These are phyloP conservation scores for Aspergillus jensenii DNA, from an alignment of 2,329 filamentous ascomycete species.

Conservation along the genomic window DNA sequence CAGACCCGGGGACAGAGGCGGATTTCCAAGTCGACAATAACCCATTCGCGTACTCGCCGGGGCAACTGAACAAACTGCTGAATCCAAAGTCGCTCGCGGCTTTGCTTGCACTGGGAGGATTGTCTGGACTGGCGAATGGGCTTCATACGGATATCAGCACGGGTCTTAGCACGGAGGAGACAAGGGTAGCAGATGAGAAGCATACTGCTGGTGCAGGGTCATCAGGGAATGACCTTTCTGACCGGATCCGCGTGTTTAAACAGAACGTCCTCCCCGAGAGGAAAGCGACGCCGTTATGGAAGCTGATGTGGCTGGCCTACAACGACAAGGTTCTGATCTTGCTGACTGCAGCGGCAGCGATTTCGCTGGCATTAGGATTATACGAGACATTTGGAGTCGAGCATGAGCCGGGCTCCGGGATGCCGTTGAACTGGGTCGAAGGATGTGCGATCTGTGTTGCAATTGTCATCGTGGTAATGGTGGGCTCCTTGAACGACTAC, in stretches of 20 bases:
- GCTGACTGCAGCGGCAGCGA: conserved; percentile 64
- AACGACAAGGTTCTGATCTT: conserved; percentile 75
- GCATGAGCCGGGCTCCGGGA: conserved; percentile 21
- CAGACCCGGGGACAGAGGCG: conserved; percentile 70
- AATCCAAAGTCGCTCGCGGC: conserved; percentile 74
- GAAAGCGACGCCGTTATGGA: conserved; percentile 65
- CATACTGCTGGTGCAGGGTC: not conserved
- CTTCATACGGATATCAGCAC: conserved; percentile 61
- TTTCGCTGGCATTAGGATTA: conserved; percentile 70
- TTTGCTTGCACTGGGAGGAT: conserved; percentile 70
- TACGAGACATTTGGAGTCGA: conserved; percentile 47
- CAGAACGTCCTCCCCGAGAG: conserved; percentile 65
- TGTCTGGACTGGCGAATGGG: conserved; percentile 69
- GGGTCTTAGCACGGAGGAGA: conserved; percentile 69
- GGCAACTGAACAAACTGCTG: conserved; percentile 69
- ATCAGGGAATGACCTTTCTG: not conserved
- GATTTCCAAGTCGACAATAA: conserved; percentile 77
- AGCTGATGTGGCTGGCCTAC: conserved; percentile 72
- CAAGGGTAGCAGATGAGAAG: conserved; percentile 14
- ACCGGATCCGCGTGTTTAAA: conserved; percentile 44
- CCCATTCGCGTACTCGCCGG: conserved; percentile 65
- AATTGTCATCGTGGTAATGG: conserved; percentile 72
- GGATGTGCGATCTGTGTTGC: conserved; percentile 77
- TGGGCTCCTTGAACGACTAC: conserved; percentile 76
- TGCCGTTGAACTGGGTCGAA: conserved; percentile 71